Conservation (phyloP, 2,329 filamentous ascomycete species). For the Neocucurbitaria cava region DNA sequence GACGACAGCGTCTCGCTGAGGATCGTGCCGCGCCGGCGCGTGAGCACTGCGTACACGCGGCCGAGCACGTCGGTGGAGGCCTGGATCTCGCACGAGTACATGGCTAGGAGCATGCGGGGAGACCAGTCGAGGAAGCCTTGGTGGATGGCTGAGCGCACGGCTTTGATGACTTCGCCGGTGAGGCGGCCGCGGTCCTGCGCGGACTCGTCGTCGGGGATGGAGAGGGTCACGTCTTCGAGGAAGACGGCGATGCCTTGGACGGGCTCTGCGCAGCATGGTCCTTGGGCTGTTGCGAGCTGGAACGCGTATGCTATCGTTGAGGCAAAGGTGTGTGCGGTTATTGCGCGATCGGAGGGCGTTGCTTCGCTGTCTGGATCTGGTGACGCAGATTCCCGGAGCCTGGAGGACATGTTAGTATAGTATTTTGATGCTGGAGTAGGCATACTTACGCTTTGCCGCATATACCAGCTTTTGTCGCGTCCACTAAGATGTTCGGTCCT, state of each 20-base stretch:
- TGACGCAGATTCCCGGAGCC: slow-evolving; percentile 34
- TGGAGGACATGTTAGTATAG: slow-evolving; percentile 18
- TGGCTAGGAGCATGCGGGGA: slow-evolving; percentile 90
- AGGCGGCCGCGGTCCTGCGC: slow-evolving; percentile 75
- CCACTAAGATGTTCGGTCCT: slow-evolving; percentile 89
- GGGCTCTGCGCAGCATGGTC: slow-evolving; percentile 90
- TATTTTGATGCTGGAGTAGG: not conserved
- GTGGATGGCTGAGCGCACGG: slow-evolving; percentile 82
- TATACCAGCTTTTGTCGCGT: slow-evolving; percentile 74
- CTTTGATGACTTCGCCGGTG: slow-evolving; percentile 92
- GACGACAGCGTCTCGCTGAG: slow-evolving; percentile 91
- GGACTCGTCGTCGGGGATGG: slow-evolving; percentile 59
- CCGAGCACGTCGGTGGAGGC: slow-evolving; percentile 94
- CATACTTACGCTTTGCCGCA: slow-evolving; percentile 73
- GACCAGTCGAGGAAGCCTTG: slow-evolving; percentile 94
- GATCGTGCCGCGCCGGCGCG: slow-evolving; percentile 86
- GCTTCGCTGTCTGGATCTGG: slow-evolving; percentile 47
- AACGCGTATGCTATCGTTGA: slow-evolving; percentile 95
- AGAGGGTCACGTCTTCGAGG: slow-evolving; percentile 77
- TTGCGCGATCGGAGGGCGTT: slow-evolving; percentile 27
- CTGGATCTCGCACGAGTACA: slow-evolving; percentile 98
- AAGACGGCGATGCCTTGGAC: slow-evolving; percentile 92
- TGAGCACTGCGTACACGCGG: slow-evolving; percentile 97
- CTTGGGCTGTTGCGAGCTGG: slow-evolving; percentile 87
- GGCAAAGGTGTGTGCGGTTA: slow-evolving; percentile 73